Evolutionary conservation across 164 flowering plant genomes (phyloP), one percentile per base, ranked within the genome.

Genomic region (Pachysandra terminalis): DNA sequence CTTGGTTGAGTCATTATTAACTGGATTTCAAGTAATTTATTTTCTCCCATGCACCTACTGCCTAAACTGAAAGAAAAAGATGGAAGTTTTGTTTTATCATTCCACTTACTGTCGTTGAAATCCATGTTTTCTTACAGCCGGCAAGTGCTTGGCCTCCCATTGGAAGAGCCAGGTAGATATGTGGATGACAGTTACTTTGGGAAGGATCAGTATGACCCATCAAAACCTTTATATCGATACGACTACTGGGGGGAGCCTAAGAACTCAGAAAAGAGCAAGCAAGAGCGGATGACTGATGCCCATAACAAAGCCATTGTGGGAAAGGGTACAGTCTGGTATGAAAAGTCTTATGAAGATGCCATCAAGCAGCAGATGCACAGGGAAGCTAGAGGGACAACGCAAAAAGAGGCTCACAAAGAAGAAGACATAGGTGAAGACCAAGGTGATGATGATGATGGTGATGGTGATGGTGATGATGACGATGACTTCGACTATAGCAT

Each of bases 241-340:
- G 99, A 95, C 79, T 95, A 90, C 79, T 92, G 97, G 97, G 99
- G 97, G 64, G 97, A 90, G 62, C 97, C 97, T 26, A 87, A 89
- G 81, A 89, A 87, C 81, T 90, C 99, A 3, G 96, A 89, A 49
- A 86, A 87, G 84, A 90, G 94, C 77, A 85, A 75, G 77, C 87
- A 86, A 80, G 83, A 86, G 68, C 71, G 89, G 54, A 71, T 80
- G 80, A 82, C 79, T 56, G 93, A 87, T 53, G 74, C 84, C 35
- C 94, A 95, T 72, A 89, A 92, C 82, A 87, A 84, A 74, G 79
- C 91, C 0, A 89, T 92, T 7, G 87, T 90, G 22, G 97, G 97
- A 14, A 90, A 84, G 69, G 90, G 96, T 25, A 81, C 61, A 8
- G 91, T 89, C 9, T 90, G 92, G 97, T 88, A 86, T 59, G 97